phyloP scores from a whole-genome alignment of 2,329 filamentous ascomycete genomes.

The Hawksworthiomyces lignivorus region DNA sequence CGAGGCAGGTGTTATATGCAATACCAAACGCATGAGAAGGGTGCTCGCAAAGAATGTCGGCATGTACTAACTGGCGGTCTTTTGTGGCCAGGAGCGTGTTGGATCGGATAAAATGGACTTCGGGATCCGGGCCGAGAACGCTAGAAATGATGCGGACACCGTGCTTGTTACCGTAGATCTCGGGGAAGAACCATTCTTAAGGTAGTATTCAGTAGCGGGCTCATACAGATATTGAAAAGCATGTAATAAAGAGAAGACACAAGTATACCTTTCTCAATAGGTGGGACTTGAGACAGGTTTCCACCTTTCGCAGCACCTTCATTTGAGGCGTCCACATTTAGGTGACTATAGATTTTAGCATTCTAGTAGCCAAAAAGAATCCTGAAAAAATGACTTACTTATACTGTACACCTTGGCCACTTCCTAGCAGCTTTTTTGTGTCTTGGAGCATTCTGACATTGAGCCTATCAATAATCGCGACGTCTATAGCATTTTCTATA shows the following conservation, averaged over 20 bases:
- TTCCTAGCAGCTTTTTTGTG: slow-evolving; percentile 16
- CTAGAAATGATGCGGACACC: slow-evolving; percentile 15
- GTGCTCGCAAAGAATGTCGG: too few relatives aligned
- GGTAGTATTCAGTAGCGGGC: background rate
- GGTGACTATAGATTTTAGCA: slow-evolving; percentile 9
- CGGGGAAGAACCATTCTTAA: slow-evolving; percentile 18
- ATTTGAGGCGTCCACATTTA: slow-evolving; percentile 14
- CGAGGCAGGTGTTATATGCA: too few relatives aligned
- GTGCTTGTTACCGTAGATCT: slow-evolving; percentile 23
- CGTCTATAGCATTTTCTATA: slow-evolving; percentile 19
- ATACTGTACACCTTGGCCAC: slow-evolving; percentile 15
- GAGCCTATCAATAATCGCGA: slow-evolving; percentile 20
- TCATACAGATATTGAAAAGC: too few relatives aligned
- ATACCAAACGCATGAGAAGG: too few relatives aligned
- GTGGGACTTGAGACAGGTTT: slow-evolving; percentile 18
- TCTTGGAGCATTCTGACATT: slow-evolving; percentile 19
- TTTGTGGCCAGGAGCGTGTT: slow-evolving; percentile 29
- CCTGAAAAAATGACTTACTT: slow-evolving; percentile 1
- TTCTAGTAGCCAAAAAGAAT: too few relatives aligned
- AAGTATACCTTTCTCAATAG: slow-evolving; percentile 15
- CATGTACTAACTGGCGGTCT: slow-evolving; percentile 47
- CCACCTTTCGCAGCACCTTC: slow-evolving; percentile 16
- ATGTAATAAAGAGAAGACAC: too few relatives aligned
- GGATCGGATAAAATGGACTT: slow-evolving; percentile 18
- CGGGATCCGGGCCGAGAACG: slow-evolving; percentile 17